Base-by-base conservation (phyloP, 1,284 basidiomycete genomes). In the Ganoderma lingzhi region DNA sequence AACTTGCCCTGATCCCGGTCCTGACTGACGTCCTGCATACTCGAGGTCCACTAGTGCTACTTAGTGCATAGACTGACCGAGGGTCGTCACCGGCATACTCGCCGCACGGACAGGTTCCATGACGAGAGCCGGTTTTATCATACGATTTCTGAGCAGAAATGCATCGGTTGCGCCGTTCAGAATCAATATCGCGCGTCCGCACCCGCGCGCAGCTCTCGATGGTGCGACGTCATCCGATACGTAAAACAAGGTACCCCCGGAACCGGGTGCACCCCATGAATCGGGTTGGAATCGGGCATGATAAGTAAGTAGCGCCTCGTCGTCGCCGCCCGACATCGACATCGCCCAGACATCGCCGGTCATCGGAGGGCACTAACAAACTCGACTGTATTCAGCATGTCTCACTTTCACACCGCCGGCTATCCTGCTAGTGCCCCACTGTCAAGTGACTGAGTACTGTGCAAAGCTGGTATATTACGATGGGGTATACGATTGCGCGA, bases 381-480 rank as follows among this genome's bases (percentile, higher is more conserved):
- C 9, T 17, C 19, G 9, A 6, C 19, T 17, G 44, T 48, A 48
- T 48, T 2, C 1, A 48, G 23, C 48, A 51, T 14, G 48, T 51
- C 48, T 51, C 48, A 51, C 48, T 12, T 51, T 28, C 48, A 51
- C 48, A 51, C 1, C 48, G 48, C 48, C 23, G 23, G 48, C 48
- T 51, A 23, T 51, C 48, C 12, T 28, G 48, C 48, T 51, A 28
- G 48, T 28, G 48, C 48, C 8, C 23, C 23, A 23, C 23, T 23
- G 23, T 23, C 23, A 23, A 23, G 23, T 23, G 23, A 6, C n/a
- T n/a, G 6, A 10, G n/a, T 51, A 51, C 48, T 51, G 48, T 51
- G 23, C 30, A 55, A 55, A 55, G 30, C 14, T 55, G 53, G 53
- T 55, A 55, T 56, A 56, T 56, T 56, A 56, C 53, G 30, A 56